Evolutionary conservation across 1,139 yeast species (phyloP).

Genomic region (Diutina rugosa): DNA sequence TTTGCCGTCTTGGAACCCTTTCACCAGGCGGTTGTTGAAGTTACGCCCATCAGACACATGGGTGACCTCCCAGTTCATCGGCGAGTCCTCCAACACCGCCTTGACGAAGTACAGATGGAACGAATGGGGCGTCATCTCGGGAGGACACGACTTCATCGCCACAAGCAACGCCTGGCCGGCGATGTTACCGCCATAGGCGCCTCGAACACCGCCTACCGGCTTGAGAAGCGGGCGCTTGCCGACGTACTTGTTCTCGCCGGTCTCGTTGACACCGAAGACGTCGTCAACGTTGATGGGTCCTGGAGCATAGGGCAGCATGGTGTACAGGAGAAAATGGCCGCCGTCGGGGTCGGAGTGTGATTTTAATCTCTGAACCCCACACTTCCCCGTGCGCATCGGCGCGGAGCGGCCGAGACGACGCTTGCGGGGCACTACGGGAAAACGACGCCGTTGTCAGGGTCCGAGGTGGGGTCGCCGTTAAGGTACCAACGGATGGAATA

Average conservation of each 20-base stretch:
- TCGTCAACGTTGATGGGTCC: background rate
- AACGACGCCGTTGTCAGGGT: background rate
- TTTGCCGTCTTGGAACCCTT: constrained; percentile 39
- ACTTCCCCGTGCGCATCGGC: background rate
- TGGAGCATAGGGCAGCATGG: background rate
- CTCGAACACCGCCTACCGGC: constrained; percentile 19
- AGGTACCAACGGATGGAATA: too few relatives aligned
- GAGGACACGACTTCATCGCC: constrained; percentile 18
- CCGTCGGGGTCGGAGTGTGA: background rate
- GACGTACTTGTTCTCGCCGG: constrained; percentile 8
- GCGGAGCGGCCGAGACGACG: background rate
- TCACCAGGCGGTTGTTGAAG: constrained; percentile 46
- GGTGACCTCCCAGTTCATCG: constrained; percentile 11
- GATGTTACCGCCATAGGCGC: constrained; percentile 30
- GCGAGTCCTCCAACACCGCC: constrained; percentile 12
- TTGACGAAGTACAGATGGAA: constrained; percentile 28
- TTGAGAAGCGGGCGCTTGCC: constrained; percentile 21
- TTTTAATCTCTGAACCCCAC: background rate
- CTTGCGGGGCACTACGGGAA: background rate
- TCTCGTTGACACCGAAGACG: background rate
- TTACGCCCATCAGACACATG: constrained; percentile 39
- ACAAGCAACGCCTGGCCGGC: constrained; percentile 29
- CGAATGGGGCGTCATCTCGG: constrained; percentile 27
- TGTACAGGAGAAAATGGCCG: background rate
- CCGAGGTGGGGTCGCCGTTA: too few relatives aligned